Conservation (phyloP, 768 basidiomycete genomes). For the Phaffia australis region DNA sequence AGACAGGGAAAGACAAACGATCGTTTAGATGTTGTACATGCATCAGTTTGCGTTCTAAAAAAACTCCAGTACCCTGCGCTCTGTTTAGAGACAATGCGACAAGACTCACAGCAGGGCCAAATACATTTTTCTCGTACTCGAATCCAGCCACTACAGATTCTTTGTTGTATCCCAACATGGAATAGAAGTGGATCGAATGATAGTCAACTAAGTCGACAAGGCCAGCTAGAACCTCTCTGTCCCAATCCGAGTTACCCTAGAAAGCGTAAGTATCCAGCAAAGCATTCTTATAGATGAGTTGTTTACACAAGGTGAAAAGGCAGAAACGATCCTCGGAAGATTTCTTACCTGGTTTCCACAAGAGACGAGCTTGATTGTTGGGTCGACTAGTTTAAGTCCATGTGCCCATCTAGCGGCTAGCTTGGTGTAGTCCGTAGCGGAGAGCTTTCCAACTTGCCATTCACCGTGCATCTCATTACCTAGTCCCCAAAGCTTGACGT, state of each 20-base stretch:
- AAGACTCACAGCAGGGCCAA: constrained; percentile 43
- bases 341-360: constrained; percentile 42
- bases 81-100: background rate
- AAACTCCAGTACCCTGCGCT: too few species aligned
- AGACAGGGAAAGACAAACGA: background rate
- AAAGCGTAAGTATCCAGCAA: background rate
- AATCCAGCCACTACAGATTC: constrained; percentile 23
- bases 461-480: constrained; percentile 45
- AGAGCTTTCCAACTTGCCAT: constrained; percentile 39
- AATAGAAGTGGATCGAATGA: constrained; percentile 42
- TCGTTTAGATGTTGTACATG: too few species aligned
- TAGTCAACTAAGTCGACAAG: constrained; percentile 42
- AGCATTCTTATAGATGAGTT: constrained; percentile 29
- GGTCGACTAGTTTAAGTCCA: constrained; percentile 50
- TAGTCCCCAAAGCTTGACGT: constrained; percentile 43
- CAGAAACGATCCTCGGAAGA: too few species aligned
- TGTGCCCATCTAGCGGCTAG: constrained; percentile 55
- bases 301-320: too few species aligned
- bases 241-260: constrained; percentile 38
- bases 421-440: constrained; percentile 48
- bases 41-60: too few species aligned
- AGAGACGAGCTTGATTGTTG: constrained; percentile 47
- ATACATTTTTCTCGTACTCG: constrained; percentile 46
- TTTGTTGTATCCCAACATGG: constrained; percentile 34
- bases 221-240: constrained; percentile 37